Conservation (phyloP, 805 yeast genomes). For the Metschnikowia henanensis region DNA sequence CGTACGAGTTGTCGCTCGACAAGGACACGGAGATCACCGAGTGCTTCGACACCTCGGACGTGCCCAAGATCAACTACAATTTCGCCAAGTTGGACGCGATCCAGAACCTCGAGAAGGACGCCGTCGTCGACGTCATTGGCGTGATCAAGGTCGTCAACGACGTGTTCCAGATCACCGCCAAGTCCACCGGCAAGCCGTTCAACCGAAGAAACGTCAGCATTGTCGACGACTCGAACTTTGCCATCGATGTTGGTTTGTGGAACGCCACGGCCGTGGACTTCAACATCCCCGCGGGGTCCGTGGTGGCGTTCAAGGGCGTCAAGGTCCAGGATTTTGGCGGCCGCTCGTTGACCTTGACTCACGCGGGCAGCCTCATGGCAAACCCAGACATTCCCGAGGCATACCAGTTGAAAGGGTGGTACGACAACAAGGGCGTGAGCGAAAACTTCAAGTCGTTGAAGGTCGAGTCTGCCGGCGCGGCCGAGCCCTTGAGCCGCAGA, state of each 20-base stretch:
- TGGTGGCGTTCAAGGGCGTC: slow-evolving; percentile 90
- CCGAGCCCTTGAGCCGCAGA: slow-evolving; percentile 49
- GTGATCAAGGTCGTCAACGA: slow-evolving; percentile 77
- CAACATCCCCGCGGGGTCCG: slow-evolving; percentile 68
- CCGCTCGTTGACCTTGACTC: slow-evolving; percentile 76
- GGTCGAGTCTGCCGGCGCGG: slow-evolving; percentile 41
- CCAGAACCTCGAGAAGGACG: slow-evolving; percentile 65
- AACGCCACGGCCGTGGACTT: slow-evolving; percentile 83
- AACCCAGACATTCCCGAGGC: slow-evolving; percentile 93
- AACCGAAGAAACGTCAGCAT: slow-evolving; percentile 87
- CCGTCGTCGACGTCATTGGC: slow-evolving; percentile 85
- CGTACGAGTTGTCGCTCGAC: slow-evolving; percentile 83
- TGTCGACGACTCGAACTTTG: slow-evolving; percentile 81
- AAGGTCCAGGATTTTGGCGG: slow-evolving; percentile 89
- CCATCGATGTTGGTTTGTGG: slow-evolving; percentile 86
- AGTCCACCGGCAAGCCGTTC: slow-evolving; percentile 84
- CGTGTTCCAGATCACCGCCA: slow-evolving; percentile 76
- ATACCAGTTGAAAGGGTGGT: slow-evolving; percentile 91
- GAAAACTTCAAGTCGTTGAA: slow-evolving; percentile 63
- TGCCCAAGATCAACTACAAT: slow-evolving; percentile 78
- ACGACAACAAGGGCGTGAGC: slow-evolving; percentile 70
- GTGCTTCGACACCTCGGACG: slow-evolving; percentile 56
- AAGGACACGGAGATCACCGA: slow-evolving; percentile 75
- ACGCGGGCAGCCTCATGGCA: slow-evolving; percentile 68
- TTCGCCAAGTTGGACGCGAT: slow-evolving; percentile 70